These are phyloP conservation scores for Aspergillus novoparasiticus DNA, from an alignment of 2,329 filamentous ascomycete species.

Conservation along the genomic window DNA sequence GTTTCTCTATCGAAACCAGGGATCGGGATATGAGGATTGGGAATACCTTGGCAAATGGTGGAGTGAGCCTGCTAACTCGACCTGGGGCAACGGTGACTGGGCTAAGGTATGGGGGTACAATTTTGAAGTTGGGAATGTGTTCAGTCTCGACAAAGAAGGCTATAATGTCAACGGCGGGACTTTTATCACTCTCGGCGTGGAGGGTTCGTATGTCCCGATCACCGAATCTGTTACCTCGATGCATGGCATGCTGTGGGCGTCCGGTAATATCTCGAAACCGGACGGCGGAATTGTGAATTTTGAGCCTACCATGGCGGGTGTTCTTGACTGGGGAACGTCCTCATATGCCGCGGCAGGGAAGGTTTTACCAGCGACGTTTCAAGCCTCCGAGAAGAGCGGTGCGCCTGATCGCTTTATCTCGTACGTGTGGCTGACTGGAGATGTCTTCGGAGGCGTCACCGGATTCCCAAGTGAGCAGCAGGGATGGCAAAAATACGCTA, in stretches of 20 bases:
- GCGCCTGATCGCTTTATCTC: conserved; percentile 21
- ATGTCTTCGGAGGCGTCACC: conserved; percentile 13
- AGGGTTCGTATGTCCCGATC: conserved; percentile 16
- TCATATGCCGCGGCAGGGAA: conserved; percentile 23
- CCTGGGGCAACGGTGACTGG: conserved; percentile 23
- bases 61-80: conserved; percentile 21
- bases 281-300: conserved; percentile 13
- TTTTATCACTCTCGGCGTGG: conserved; percentile 19
- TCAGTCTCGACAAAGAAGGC: conserved; percentile 17
- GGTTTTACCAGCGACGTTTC: conserved; percentile 17
- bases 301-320: conserved; percentile 22
- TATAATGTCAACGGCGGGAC: conserved; percentile 19
- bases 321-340: conserved; percentile 23
- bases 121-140: conserved; percentile 21
- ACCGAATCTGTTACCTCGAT: conserved; percentile 15
- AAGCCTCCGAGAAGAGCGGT: conserved; percentile 17
- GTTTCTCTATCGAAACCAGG: conserved; percentile 23
- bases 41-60: conserved; percentile 25
- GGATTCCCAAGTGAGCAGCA: conserved; percentile 20
- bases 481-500: conserved; percentile 17
- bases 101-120: conserved; percentile 22
- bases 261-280: conserved; percentile 8
- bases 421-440: conserved; percentile 21
- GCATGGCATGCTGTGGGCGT: conserved; percentile 23
- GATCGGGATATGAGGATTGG: conserved; percentile 20